Conservation (phyloP, 495 filamentous ascomycete species). For the Aspergillus ellipticus region DNA sequence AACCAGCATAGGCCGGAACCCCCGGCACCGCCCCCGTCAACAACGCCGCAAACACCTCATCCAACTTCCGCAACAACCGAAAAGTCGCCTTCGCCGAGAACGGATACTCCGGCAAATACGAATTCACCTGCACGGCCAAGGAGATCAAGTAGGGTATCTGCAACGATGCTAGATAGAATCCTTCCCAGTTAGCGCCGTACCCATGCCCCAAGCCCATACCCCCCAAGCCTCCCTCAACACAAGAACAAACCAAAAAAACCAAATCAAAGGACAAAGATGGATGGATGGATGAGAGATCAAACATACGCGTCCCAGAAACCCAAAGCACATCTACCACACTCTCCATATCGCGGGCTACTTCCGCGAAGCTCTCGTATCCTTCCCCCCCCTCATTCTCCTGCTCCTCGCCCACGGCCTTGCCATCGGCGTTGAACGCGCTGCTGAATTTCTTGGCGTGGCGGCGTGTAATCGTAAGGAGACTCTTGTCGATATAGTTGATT, state of each 20-base stretch:
- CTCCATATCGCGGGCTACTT: slow-evolving; percentile 68
- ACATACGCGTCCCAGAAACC: slow-evolving; percentile 77
- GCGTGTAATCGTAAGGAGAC: slow-evolving; percentile 59
- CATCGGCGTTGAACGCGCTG: slow-evolving; percentile 42
- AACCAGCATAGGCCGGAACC: no score
- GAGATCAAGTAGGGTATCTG: slow-evolving; percentile 80
- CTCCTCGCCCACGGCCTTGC: slow-evolving; percentile 6
- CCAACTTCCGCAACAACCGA: slow-evolving; percentile 66
- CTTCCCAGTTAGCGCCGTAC: no score
- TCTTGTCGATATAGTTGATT: slow-evolving; percentile 63
- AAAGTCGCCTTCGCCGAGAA: slow-evolving; percentile 65
- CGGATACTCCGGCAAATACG: slow-evolving; percentile 62
- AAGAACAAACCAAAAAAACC: background rate
- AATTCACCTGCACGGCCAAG: slow-evolving; percentile 64
- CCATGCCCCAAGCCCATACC: background rate
- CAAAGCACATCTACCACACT: slow-evolving; percentile 72
- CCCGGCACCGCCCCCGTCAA: slow-evolving; percentile 66
- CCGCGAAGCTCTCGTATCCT: slow-evolving; percentile 65
- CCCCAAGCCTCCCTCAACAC: background rate
- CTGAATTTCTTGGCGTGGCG: slow-evolving; percentile 73
- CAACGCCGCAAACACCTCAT: slow-evolving; percentile 70
- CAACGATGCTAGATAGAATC: slow-evolving; percentile 72
- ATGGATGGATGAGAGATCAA: no score
- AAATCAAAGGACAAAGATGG: background rate
- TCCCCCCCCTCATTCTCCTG: slow-evolving; percentile 39